phyloP scores from a whole-genome alignment of 2,329 filamentous ascomycete genomes.

The Aspergillus sp. region DNA sequence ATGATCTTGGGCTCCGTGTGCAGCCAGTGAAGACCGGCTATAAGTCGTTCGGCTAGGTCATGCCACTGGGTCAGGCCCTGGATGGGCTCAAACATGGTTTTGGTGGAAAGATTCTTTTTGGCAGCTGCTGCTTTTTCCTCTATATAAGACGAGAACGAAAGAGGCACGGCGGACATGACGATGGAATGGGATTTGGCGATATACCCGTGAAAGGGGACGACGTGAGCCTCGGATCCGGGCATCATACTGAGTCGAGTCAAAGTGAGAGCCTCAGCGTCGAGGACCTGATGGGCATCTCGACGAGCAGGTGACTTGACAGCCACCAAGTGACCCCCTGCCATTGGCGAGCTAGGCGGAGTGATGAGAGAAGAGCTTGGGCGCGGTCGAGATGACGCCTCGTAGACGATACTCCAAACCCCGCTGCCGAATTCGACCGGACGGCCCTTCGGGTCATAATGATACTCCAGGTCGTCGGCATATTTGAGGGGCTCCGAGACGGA shows the following conservation, averaged over 20 bases:
- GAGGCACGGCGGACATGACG: slow-evolving; percentile 46
- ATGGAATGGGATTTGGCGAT: slow-evolving; percentile 39
- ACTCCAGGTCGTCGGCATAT: slow-evolving; percentile 36
- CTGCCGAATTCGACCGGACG: slow-evolving; percentile 41
- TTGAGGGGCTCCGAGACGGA: slow-evolving; percentile 18
- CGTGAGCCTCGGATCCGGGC: slow-evolving; percentile 32
- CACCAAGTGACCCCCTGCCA: slow-evolving; percentile 31
- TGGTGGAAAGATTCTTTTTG: slow-evolving; percentile 35
- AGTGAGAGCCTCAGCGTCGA: slow-evolving; percentile 44
- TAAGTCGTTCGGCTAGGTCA: slow-evolving; percentile 40
- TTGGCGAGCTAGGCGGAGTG: slow-evolving; percentile 40
- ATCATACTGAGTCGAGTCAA: slow-evolving; percentile 40
- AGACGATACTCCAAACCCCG: slow-evolving; percentile 50
- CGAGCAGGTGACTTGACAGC: slow-evolving; percentile 47
- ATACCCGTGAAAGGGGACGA: slow-evolving; percentile 48
- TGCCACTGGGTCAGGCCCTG: slow-evolving; percentile 42
- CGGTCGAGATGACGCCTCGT: slow-evolving; percentile 37
- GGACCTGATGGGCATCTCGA: slow-evolving; percentile 40
- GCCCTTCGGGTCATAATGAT: slow-evolving; percentile 27
- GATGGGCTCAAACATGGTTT: slow-evolving; percentile 48
- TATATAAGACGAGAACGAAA: slow-evolving; percentile 44
- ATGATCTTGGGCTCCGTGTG: slow-evolving; percentile 42
- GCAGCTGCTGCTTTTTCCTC: slow-evolving; percentile 31
- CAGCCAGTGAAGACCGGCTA: slow-evolving; percentile 45
- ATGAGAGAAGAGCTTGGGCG: slow-evolving; percentile 11